These are phyloP conservation scores for Mycena galopus DNA, from an alignment of 768 basidiomycete genomes.

Conservation along the genomic window DNA sequence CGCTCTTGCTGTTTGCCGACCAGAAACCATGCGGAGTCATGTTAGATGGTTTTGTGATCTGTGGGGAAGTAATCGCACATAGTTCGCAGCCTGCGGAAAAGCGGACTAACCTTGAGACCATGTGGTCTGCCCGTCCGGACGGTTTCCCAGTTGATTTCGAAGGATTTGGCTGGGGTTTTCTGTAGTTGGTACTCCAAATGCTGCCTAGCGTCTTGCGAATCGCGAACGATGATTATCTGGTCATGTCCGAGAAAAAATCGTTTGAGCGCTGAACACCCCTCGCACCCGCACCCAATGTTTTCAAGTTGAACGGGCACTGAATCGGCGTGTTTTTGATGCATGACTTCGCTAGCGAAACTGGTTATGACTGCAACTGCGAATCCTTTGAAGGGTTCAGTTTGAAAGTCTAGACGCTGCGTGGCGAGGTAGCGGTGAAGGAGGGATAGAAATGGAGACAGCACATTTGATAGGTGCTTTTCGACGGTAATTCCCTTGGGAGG, in stretches of 20 bases:
- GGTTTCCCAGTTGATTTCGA: slow-evolving; percentile 19
- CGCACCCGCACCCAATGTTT: slow-evolving; percentile 17
- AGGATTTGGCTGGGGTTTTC: background rate
- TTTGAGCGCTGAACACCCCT: slow-evolving; percentile 2
- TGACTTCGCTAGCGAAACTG: background rate
- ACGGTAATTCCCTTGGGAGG: background rate
- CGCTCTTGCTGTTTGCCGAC: slow-evolving; percentile 12
- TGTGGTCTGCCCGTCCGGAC: slow-evolving; percentile 18
- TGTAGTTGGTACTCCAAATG: slow-evolving; percentile 25
- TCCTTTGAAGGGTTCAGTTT: background rate
- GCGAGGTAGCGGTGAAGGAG: background rate
- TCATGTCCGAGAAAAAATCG: slow-evolving; percentile 15
- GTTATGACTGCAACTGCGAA: background rate
- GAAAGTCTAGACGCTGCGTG: background rate
- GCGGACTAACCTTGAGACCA: slow-evolving; percentile 20
- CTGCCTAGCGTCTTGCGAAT: background rate
- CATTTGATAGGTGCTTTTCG: background rate
- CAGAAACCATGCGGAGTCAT: slow-evolving; percentile 21
- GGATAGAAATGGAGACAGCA: background rate
- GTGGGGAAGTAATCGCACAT: background rate
- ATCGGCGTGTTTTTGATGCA: background rate
- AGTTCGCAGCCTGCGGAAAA: too few species aligned
- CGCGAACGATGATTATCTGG: background rate
- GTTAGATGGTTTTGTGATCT: slow-evolving; percentile 31
- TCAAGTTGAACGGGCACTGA: background rate